Base-by-base conservation (phyloP, 441 rosid genomes). In the Croton setiger region DNA sequence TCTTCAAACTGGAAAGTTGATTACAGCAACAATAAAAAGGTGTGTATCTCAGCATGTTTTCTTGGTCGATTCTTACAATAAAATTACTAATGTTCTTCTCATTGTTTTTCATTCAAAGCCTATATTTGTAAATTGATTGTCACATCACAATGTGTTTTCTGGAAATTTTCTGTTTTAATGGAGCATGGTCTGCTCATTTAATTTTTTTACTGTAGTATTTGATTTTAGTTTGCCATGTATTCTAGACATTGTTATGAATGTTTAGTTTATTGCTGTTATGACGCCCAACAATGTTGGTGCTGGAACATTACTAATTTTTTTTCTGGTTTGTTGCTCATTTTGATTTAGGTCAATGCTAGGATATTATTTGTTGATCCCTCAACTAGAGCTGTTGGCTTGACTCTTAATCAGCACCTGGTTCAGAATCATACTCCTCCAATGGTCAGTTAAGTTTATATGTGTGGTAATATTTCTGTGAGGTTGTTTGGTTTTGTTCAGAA, bases 321-420 rank as follows among this genome's bases (percentile, higher is more conserved):
- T 59, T 11, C 21, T n/a, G 21, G 21, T 51, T 23, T 63, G 45
- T 18, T 49, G 69, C 20, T 18, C 79, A 27, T 74, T 72, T 71
- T 83, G 60, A 49, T 71, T 74, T 82, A 96, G 99, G 96, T 95
- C 75, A 89, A 84, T 79, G 97, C 98, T 70, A 88, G 97, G 60
- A 86, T 95, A 82, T 75, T 95, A 74, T 95, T 92, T 79, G 76
- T 91, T 37, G 99, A 95, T 85, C 97, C 98, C 66, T 84, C 89
- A 71, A 87, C 95, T 68, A 89, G 99, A 80, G 99, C 99, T 71
- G 81, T 95, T 71, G 97, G 97, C 73, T 86, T 95, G 92, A 92
- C 99, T 54, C 76, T 95, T 76, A 95, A 90, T 80, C 92, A 88
- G 13, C 82, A 88, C 82, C 95, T 92, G 80, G 78, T 92, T 77